Conservation (phyloP, 257 asterid species). For the Ilex aquifolium region DNA sequence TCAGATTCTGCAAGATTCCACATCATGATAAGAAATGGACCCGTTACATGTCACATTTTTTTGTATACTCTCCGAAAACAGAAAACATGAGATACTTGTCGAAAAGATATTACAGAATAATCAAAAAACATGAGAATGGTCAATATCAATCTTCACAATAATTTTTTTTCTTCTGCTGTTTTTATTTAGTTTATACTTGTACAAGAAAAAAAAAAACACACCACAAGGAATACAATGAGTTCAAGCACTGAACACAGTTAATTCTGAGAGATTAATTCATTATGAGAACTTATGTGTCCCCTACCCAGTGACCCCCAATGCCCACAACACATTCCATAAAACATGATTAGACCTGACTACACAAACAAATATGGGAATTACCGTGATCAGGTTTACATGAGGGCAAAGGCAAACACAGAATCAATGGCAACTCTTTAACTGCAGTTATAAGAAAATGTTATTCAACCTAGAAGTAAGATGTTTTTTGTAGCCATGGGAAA, state of each 20-base stretch:
- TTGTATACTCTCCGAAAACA: no score
- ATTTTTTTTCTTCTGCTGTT: not conserved
- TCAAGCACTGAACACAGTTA: no score
- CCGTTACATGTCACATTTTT: not conserved
- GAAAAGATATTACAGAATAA: no score
- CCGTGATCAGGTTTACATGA: not conserved
- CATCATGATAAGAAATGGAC: not conserved
- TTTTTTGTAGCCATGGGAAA: not conserved
- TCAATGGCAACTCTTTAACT: not conserved
- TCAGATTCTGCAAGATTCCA: constrained; percentile 72
- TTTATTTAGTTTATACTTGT: not conserved
- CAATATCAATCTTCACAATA: not conserved
- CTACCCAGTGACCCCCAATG: no score
- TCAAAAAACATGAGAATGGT: not conserved
- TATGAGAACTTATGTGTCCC: no score
- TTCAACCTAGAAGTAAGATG: not conserved
- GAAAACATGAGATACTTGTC: not conserved
- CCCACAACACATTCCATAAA: no score
- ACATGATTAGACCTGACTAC: no score
- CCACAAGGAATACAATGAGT: no score
- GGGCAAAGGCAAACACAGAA: no score
- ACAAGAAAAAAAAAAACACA: no score
- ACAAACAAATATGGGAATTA: no score
- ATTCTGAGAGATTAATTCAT: no score
- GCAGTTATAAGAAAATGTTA: not conserved